phyloP scores from a whole-genome alignment of 2,329 filamentous ascomycete species.

The Claviceps digitariae region DNA sequence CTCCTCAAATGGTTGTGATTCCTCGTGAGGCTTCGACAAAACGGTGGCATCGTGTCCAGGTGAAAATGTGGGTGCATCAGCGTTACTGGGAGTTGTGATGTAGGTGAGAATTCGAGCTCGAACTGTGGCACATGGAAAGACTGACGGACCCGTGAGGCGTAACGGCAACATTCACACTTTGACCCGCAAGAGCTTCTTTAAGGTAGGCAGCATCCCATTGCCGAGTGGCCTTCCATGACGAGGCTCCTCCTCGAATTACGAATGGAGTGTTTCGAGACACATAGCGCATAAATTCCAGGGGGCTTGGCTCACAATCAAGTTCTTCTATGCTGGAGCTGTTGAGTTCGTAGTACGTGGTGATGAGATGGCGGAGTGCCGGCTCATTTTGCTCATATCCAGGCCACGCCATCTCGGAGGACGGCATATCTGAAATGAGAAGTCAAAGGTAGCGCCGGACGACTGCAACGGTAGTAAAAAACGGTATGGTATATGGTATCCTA shows the following conservation, averaged over 20 bases:
- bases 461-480: neutral
- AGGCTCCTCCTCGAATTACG: conserved; percentile 50
- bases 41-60: conserved; percentile 20
- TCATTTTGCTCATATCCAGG: conserved; percentile 6
- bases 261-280: conserved; percentile 65
- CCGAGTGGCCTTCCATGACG: conserved; percentile 46
- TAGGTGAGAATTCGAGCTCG: neutral
- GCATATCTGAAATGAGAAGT: neutral
- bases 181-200: conserved; percentile 35
- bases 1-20: conserved; percentile 43
- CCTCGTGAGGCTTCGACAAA: conserved; percentile 63
- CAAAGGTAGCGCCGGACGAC: neutral
- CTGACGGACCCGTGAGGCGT: conserved; percentile 51
- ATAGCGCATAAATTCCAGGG: conserved; percentile 68
- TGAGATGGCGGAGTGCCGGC: conserved; percentile 30
- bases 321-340: conserved; percentile 49
- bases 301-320: conserved; percentile 50
- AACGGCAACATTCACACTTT: conserved; percentile 59
- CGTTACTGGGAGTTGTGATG: conserved; percentile 17
- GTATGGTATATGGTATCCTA: too few relatives aligned
- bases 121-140: neutral
- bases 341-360: conserved; percentile 60
- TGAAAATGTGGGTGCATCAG: conserved; percentile 21
- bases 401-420: neutral
- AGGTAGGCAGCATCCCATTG: conserved; percentile 53